Evolutionary conservation across 805 yeast genomes (phyloP), one percentile per base, ranked within the genome.

Genomic region (Suhomyces emberorum): DNA sequence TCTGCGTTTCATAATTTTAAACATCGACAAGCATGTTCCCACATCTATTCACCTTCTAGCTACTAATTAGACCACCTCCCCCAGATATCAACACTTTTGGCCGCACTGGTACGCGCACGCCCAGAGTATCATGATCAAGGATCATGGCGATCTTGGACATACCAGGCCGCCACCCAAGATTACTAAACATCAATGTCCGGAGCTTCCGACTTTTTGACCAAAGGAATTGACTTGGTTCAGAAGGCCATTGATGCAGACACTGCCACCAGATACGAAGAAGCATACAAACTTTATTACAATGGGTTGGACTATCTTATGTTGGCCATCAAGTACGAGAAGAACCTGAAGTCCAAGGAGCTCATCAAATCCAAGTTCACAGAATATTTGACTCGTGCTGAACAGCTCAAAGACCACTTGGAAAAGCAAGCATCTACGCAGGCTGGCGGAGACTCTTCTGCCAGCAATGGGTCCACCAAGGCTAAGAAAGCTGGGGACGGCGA

Each of bases 181-280:
- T n/a, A n/a, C n/a, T n/a, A n/a, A n/a, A n/a, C n/a, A n/a, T n/a
- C n/a, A 14, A 56, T 57, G 61, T 52, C 57, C n/a, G 54, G 58
- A 3, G 52, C 65, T 14, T 46, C 69, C 18, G 96, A 91, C 55
- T 91, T 91, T 58, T 73, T 93, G 28, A 81, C 84, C 41, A 93
- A 93, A 57, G 98, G 97, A n/a, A 88, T 93, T 16, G 96, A 88
- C 44, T 72, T 88, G 24, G 95, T 93, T 14, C 95, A 88, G 56
- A 83, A 83, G 60, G 98, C 98, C 16, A 88, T 93, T 37, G 96
- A 88, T 57, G 88, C 95, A 4, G 98, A 93, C 57, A 79, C 87
- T 12, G 88, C 88, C 16, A 82, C 91, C 35, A 74, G 82, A 46
- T 91, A 89, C 51, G 96, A 87, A 35, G 98, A 93, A 48, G 98